These are phyloP conservation scores for Strobilomyces echinocephalus DNA, from an alignment of 768 basidiomycete genomes.

Conservation along the genomic window DNA sequence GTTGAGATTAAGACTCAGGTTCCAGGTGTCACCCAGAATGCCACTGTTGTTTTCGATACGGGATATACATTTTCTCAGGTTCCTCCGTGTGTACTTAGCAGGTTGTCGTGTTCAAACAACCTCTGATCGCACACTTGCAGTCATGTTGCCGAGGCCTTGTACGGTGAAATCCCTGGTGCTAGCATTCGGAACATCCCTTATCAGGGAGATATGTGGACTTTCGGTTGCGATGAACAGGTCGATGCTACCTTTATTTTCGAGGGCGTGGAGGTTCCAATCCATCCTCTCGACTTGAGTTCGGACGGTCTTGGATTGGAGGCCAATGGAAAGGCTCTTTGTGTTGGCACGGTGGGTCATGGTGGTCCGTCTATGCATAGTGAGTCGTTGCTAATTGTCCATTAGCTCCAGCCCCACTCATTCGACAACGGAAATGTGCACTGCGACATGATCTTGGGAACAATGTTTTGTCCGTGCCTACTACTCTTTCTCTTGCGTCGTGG, in stretches of 20 bases:
- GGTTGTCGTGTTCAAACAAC: slow-evolving; percentile 8
- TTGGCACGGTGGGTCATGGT: slow-evolving; percentile 40
- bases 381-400: not conserved
- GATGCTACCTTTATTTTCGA: slow-evolving; percentile 63
- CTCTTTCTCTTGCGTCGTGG: not conserved
- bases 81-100: slow-evolving; percentile 36
- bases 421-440: slow-evolving; percentile 36
- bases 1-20: slow-evolving; percentile 47
- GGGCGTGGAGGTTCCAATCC: slow-evolving; percentile 53
- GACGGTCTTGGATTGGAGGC: slow-evolving; percentile 9
- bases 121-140: slow-evolving; percentile 28
- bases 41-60: slow-evolving; percentile 62
- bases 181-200: slow-evolving; percentile 36
- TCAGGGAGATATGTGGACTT: slow-evolving; percentile 49
- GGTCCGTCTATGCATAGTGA: not conserved
- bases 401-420: slow-evolving; percentile 70
- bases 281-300: slow-evolving; percentile 57
- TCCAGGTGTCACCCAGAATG: slow-evolving; percentile 37
- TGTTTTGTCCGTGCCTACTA: slow-evolving; percentile 49
- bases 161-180: slow-evolving; percentile 50
- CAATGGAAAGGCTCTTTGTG: slow-evolving; percentile 22
- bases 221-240: slow-evolving; percentile 61
- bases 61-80: slow-evolving; percentile 67
- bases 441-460: slow-evolving; percentile 71
- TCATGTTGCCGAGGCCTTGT: slow-evolving; percentile 55